Evolutionary conservation across 306 rosid genomes (phyloP).

Genomic region (Clitoria ternatea): DNA sequence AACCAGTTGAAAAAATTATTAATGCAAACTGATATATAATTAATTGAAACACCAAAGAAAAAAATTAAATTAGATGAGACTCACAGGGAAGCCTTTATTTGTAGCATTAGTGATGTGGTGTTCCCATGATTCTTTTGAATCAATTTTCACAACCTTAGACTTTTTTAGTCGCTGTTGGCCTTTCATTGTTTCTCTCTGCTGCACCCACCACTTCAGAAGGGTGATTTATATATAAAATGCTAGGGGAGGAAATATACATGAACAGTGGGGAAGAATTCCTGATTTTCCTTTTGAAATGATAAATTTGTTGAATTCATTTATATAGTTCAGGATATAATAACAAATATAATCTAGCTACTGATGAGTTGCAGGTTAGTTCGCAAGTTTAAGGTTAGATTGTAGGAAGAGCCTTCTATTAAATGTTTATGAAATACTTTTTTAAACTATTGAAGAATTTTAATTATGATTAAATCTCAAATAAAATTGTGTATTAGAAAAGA

Average conservation of each 20-base stretch:
- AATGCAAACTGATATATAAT: background rate
- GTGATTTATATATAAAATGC: background rate
- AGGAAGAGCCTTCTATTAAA: too few species aligned
- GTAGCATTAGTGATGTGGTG: constrained; percentile 26
- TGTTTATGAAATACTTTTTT: too few species aligned
- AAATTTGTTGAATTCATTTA: background rate
- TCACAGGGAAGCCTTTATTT: constrained; percentile 35
- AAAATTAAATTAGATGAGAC: too few species aligned
- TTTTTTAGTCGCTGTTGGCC: constrained; percentile 19
- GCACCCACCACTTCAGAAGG: background rate
- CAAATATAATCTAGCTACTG: background rate
- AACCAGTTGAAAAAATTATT: background rate
- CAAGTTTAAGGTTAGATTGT: too few species aligned
- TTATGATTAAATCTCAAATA: too few species aligned
- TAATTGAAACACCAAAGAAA: background rate
- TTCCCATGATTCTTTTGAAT: constrained; percentile 37
- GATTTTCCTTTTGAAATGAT: background rate
- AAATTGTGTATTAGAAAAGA: too few species aligned
- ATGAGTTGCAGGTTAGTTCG: too few species aligned
- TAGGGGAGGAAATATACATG: background rate
- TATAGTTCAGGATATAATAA: background rate
- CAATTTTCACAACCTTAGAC: constrained; percentile 43
- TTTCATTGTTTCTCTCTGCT: constrained; percentile 32
- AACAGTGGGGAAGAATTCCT: background rate
- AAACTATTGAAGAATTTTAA: too few species aligned